Evolutionary conservation across 2,329 filamentous ascomycete genomes (phyloP).

Genomic region (Paraphoma sp.): DNA sequence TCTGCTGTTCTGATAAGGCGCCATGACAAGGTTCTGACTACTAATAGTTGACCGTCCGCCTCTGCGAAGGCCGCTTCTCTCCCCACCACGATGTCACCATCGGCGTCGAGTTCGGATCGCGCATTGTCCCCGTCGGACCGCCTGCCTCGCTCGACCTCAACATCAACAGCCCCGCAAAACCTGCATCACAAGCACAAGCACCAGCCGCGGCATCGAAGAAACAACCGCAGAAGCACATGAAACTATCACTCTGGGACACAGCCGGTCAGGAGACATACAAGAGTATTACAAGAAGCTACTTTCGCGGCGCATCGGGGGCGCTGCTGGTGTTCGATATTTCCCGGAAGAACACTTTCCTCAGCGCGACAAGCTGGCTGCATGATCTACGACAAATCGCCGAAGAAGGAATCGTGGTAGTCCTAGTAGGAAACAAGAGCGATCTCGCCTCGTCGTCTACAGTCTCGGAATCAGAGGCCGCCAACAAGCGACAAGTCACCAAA

Average conservation of each 20-base stretch:
- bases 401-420: conserved; percentile 89
- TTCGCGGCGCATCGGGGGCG: conserved; percentile 78
- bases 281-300: conserved; percentile 92
- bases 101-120: conserved; percentile 92
- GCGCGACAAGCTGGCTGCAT: conserved; percentile 91
- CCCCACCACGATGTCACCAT: conserved; percentile 96
- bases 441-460: conserved; percentile 62
- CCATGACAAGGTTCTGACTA: conserved; percentile 12
- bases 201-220: conserved; percentile 37
- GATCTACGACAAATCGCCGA: conserved; percentile 95
- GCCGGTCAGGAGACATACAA: conserved; percentile 98
- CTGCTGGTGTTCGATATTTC: conserved; percentile 96
- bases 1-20: background rate
- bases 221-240: conserved; percentile 77
- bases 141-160: conserved; percentile 69
- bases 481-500: conserved; percentile 78
- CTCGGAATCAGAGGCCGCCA: conserved; percentile 51
- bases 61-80: conserved; percentile 95
- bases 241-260: conserved; percentile 93
- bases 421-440: conserved; percentile 96
- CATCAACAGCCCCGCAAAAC: conserved; percentile 57
- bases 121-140: conserved; percentile 88
- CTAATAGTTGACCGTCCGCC: conserved; percentile 80
- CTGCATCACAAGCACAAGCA: conserved; percentile 16
- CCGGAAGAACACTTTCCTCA: conserved; percentile 81